Evolutionary conservation across 176 grass and related monocot genomes (phyloP).

Genomic region (Carex kokanica): DNA sequence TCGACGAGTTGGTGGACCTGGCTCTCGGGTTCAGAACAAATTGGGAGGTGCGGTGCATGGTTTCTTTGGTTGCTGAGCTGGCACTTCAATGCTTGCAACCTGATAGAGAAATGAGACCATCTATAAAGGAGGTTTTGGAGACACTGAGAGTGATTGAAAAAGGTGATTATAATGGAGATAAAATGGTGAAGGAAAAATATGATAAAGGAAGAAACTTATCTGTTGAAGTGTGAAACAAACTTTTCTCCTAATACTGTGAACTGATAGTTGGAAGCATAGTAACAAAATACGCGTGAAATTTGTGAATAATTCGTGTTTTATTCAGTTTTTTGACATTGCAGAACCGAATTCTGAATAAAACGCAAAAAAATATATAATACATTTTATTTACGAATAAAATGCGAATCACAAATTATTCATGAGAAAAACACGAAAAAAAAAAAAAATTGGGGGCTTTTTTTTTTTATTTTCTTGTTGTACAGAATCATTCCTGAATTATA

Average conservation of each 20-base stretch:
- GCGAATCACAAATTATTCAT: too few relatives aligned
- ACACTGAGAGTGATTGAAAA: conserved; percentile 40
- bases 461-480: too few relatives aligned
- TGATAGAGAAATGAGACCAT: conserved; percentile 58
- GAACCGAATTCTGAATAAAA: too few relatives aligned
- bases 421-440: too few relatives aligned
- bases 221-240: conserved; percentile 21
- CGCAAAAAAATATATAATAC: too few relatives aligned
- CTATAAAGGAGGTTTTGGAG: conserved; percentile 73
- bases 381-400: too few relatives aligned
- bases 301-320: too few relatives aligned
- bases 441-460: too few relatives aligned
- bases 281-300: too few relatives aligned
- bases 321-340: too few relatives aligned
- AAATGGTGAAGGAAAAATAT: conserved; percentile 4
- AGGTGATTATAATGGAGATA: conserved; percentile 1
- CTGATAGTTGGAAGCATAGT: conserved; percentile 31
- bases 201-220: conserved; percentile 36
- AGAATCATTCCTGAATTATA: too few relatives aligned
- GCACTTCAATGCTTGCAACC: conserved; percentile 70
- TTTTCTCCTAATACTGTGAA: conserved; percentile 51
- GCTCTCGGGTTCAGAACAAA: conserved; percentile 27
- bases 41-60: conserved; percentile 36
- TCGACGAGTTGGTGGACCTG: conserved; percentile 75
- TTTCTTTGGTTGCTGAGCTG: conserved; percentile 54